phyloP scores from a whole-genome alignment of 2,329 filamentous ascomycete genomes.

The Penicillium griseofulvum region DNA sequence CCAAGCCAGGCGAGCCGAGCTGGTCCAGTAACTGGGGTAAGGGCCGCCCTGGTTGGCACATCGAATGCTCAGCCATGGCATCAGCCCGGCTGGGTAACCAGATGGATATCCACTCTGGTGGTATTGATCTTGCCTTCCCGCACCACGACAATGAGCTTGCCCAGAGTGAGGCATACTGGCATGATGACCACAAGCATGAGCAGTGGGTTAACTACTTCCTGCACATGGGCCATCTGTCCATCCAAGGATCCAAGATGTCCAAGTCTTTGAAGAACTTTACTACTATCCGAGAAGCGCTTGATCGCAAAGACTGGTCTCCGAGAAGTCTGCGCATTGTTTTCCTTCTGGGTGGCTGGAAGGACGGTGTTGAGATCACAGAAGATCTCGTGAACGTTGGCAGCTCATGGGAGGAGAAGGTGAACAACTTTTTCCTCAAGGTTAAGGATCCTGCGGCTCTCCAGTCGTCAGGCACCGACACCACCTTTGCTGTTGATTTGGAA shows the following conservation, averaged over 20 bases:
- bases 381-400: conserved; percentile 73
- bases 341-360: conserved; percentile 82
- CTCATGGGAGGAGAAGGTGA: conserved; percentile 76
- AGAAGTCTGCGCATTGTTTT: conserved; percentile 82
- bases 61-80: conserved; percentile 95
- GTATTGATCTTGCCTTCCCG: conserved; percentile 85
- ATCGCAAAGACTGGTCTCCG: conserved; percentile 68
- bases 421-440: conserved; percentile 65
- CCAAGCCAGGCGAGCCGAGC: conserved; percentile 84
- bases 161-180: conserved; percentile 83
- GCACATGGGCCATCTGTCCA: conserved; percentile 90
- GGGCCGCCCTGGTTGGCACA: conserved; percentile 91
- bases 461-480: conserved; percentile 26
- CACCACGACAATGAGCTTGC: conserved; percentile 93
- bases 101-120: conserved; percentile 92
- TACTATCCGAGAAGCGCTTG: conserved; percentile 80
- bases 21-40: conserved; percentile 88
- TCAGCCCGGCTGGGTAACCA: conserved; percentile 78
- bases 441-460: conserved; percentile 45
- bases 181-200: conserved; percentile 43
- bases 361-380: conserved; percentile 85
- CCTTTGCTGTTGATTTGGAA: conserved; percentile 51
- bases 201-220: conserved; percentile 96
- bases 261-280: conserved; percentile 96
- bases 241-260: conserved; percentile 91